Percentiles rank a stretch among this genome's conserved stretches.
phyloP scores from a whole-genome alignment of 805 yeast genomes.

The Wickerhamomyces rabaulensis region DNA sequence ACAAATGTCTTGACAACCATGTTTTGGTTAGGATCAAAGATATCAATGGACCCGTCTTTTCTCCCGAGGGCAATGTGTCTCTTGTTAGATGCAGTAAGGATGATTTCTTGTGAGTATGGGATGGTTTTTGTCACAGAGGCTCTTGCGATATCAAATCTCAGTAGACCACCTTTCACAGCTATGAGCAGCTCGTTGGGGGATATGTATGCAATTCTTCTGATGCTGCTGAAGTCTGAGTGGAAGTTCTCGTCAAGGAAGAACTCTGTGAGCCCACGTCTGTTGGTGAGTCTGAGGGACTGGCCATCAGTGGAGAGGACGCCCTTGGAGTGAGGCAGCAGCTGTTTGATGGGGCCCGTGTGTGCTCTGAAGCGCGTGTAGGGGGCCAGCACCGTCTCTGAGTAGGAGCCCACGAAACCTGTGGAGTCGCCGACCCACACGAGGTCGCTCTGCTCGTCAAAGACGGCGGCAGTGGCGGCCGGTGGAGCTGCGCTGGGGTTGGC shows the following conservation, averaged over 20 bases:
- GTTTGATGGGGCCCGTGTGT: constrained; percentile 43
- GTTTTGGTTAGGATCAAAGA: constrained; percentile 51
- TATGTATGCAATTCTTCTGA: constrained; percentile 26
- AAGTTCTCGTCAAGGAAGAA: constrained; percentile 27
- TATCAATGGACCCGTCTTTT: constrained; percentile 54
- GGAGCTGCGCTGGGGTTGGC: constrained; percentile 10
- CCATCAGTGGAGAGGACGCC: constrained; percentile 56
- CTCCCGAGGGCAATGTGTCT: constrained; percentile 56
- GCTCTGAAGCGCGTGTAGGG: constrained; percentile 57
- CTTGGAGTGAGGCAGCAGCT: constrained; percentile 47
- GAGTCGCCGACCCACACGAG: constrained; percentile 83
- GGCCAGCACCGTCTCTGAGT: constrained; percentile 40
- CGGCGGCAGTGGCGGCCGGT: constrained; percentile 23
- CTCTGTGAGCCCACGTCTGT: constrained; percentile 50
- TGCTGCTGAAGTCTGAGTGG: constrained; percentile 28
- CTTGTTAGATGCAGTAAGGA: constrained; percentile 43
- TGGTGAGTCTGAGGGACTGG: constrained; percentile 46
- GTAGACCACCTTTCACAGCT: constrained; percentile 36
- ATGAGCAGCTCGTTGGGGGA: constrained; percentile 40
- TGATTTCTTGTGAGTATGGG: constrained; percentile 39
- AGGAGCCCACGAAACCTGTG: constrained; percentile 36
- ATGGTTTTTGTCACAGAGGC: constrained; percentile 31
- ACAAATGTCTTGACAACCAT: constrained; percentile 47
- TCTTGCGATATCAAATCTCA: constrained; percentile 38
- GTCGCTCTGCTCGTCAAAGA: constrained; percentile 70